Evolutionary conservation across 2,329 filamentous ascomycete genomes (phyloP), one percentile per base, ranked within the genome.

Genomic region (Sordariomycetes sp.): DNA sequence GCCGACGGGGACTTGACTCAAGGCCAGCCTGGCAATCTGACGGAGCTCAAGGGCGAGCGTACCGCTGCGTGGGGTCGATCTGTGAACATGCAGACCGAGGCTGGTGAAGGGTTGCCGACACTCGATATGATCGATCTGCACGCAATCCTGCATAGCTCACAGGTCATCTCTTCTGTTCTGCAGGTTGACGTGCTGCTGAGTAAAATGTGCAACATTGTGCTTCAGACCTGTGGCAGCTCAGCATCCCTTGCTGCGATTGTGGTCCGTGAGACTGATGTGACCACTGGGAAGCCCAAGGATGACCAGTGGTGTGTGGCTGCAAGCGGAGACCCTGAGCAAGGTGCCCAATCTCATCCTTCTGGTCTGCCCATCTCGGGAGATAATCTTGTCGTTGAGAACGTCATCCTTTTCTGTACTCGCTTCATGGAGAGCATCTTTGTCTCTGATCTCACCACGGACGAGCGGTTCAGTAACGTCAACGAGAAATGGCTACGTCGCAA

Each of bases 111-210:
- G 9, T 65, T 87, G 39, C 81, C 82, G 26, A 78, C 82, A 19
- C 68, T 90, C 34, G 84, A 90, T 58, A 87, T 90, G 79, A 79
- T 90, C 49, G 84, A 88, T 53, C 57, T 88, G 40, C 79, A 84
- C 27, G 81, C 80, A 17, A 88, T 90, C 38, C 64, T 90, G 11
- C 78, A 84, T 45, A 85, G 80, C 3, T 86, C 81, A 8, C 84
- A 87, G 50, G 73, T 88, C 28, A 79, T 90, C 28, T 88, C 83
- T 5, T 87, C 82, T 12, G 81, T 87, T 33, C 58, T 90, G 9
- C 73, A 82, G 42, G 74, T 88, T 10, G 82, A 88, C 42, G 73
- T 81, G 46, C 67, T 90, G 4, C 68, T 88, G 40, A 79, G 81
- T 47, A 87, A 83, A 27, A 86, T 90, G 76, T 85, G 82, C 45